These are phyloP conservation scores for Sugiyamaella americana DNA, from an alignment of 805 yeast species.

Conservation along the genomic window DNA sequence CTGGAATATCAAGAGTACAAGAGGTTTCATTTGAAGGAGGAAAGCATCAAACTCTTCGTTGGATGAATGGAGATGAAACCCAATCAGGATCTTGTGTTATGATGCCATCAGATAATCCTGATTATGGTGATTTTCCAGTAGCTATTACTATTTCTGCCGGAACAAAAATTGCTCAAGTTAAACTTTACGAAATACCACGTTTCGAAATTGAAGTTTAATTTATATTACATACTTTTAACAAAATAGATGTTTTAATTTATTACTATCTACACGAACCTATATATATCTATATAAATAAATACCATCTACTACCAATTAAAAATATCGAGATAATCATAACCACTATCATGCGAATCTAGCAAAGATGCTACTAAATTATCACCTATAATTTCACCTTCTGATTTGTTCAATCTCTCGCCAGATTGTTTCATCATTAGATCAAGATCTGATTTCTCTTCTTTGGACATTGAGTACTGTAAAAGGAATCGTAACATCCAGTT, in stretches of 20 bases:
- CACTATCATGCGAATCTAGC: neutral
- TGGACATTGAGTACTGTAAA: conserved; percentile 8
- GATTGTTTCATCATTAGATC: conserved; percentile 1
- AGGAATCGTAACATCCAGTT: conserved; percentile 9
- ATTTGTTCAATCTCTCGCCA: neutral
- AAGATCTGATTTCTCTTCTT: conserved; percentile 7
- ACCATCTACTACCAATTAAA: no score
- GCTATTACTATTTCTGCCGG: conserved; percentile 14
- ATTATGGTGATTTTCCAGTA: conserved; percentile 13
- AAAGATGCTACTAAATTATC: neutral
- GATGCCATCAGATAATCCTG: conserved; percentile 16
- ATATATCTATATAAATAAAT: no score
- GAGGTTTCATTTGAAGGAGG: conserved; percentile 10
- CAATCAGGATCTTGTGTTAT: conserved; percentile 7
- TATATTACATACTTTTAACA: no score
- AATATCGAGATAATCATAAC: no score
- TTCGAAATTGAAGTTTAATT: no score
- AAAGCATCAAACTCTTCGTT: conserved; percentile 10
- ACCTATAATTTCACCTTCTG: neutral
- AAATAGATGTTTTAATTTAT: no score
- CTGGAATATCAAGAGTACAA: conserved; percentile 9
- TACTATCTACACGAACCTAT: no score
- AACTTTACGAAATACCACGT: neutral
- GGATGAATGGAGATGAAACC: conserved; percentile 21
- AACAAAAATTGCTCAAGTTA: conserved; percentile 10